Conservation (phyloP, 257 asterid species). For the Solanum boliviense region DNA sequence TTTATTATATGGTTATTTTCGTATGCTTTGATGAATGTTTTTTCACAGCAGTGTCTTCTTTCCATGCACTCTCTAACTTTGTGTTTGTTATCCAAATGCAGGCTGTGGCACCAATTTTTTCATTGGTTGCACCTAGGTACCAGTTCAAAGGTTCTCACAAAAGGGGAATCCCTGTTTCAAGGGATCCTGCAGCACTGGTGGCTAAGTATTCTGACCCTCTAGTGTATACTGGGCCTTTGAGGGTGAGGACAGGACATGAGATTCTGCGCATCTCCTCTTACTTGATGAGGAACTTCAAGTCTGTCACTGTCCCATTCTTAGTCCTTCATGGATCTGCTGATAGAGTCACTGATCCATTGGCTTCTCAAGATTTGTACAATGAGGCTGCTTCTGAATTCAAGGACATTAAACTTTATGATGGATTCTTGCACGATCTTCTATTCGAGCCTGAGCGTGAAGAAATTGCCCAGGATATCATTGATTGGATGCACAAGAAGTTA, state of each 20-base stretch:
- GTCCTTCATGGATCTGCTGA: slow-evolving; percentile 98
- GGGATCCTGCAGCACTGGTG: slow-evolving; percentile 76
- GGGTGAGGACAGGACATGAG: slow-evolving; percentile 97
- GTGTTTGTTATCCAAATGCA: slow-evolving; percentile 3
- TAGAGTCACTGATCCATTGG: slow-evolving; percentile 89
- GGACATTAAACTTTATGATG: slow-evolving; percentile 89
- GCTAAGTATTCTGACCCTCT: slow-evolving; percentile 97
- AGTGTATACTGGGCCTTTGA: slow-evolving; percentile 92
- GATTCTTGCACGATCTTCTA: slow-evolving; percentile 86
- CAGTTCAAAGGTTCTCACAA: slow-evolving; percentile 98
- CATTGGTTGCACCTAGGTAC: slow-evolving; percentile 85
- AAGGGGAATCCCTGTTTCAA: slow-evolving; percentile 90
- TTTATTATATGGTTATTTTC: background rate
- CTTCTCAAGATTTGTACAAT: slow-evolving; percentile 85
- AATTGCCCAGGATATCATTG: slow-evolving; percentile 76
- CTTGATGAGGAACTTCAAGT: slow-evolving; percentile 60
- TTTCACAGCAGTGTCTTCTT: background rate
- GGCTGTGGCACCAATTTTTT: slow-evolving; percentile 94
- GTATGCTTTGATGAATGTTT: background rate
- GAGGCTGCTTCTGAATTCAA: slow-evolving; percentile 75
- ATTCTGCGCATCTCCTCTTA: slow-evolving; percentile 78
- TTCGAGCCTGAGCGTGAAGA: slow-evolving; percentile 97
- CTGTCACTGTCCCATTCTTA: slow-evolving; percentile 77
- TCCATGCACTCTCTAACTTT: background rate
- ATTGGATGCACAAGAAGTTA: slow-evolving; percentile 79